A percentile compares a stretch with the other conserved stretches of the same genome.
Conservation (phyloP, 768 basidiomycete genomes). For the Leucosporidium creatinivorum region DNA sequence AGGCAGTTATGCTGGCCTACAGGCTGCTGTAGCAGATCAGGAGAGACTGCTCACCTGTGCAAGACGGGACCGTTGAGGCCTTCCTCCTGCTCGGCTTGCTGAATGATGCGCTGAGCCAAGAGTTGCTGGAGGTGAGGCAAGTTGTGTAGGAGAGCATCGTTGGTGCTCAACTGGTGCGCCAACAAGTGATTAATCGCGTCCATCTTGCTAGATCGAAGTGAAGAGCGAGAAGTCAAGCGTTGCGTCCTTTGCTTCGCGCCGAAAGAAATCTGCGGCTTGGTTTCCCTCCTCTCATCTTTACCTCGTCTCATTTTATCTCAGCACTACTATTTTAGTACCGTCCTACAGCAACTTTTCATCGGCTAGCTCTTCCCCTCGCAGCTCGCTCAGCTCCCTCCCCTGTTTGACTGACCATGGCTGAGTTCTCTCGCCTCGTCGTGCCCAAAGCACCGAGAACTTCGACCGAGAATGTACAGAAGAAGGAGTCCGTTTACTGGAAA, state of each 20-base stretch:
- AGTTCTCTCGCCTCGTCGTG: slow-evolving; percentile 29
- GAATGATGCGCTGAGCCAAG: not conserved
- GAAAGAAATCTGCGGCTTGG: too few species aligned
- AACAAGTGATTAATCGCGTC: slow-evolving; percentile 18
- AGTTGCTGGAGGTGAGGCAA: not conserved
- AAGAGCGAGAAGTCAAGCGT: too few species aligned
- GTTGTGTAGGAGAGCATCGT: not conserved
- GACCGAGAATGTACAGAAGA: slow-evolving; percentile 23
- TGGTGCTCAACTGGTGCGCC: slow-evolving; percentile 13
- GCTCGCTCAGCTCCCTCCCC: too few species aligned
- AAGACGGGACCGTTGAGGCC: slow-evolving; percentile 16
- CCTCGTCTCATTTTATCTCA: too few species aligned
- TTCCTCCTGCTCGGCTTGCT: slow-evolving; percentile 5
- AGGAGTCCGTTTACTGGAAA: slow-evolving; percentile 35
- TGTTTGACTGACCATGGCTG: slow-evolving; percentile 16
- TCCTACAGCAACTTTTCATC: too few species aligned
- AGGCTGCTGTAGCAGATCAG: not conserved
- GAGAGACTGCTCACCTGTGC: slow-evolving; percentile 11
- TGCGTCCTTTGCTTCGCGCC: too few species aligned
- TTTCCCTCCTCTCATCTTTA: too few species aligned
- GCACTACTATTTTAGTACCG: too few species aligned
- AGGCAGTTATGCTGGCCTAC: not conserved
- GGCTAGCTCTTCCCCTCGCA: too few species aligned
- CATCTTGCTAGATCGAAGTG: too few species aligned
- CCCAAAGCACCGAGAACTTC: slow-evolving; percentile 22